Evolutionary conservation across 345 rosid species (phyloP), one percentile per base, ranked within the genome.

Genomic region (Linum tenue): DNA sequence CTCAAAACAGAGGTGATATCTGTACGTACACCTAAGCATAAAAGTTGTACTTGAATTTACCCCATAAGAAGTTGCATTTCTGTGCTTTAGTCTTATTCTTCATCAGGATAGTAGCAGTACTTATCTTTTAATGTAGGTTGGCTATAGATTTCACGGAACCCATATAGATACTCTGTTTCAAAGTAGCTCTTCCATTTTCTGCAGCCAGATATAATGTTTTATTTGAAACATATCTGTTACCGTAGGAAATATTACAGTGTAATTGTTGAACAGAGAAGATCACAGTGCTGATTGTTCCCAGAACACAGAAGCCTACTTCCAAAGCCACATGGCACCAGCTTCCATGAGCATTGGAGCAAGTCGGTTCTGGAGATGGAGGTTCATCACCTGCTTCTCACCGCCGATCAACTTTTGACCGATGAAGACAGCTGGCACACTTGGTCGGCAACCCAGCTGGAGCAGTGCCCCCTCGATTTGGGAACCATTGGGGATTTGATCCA

Each of bases 321-420:
- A 74, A 57, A 70, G 41, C 78, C 78, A 74, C 5, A 70, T 22
- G 56, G 78, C 78, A 5, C 78, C 74, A 37, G 78, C 78, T 35
- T 70, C 55, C 9, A 74, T 74, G 35, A 70, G 78, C 68, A 66
- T 56, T 39, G 74, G 74, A 39, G 62, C 69, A 3, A 74, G 78
- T 68, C 63, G 74, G 65, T 70, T 74, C 65, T 67, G 60, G 15
- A 70, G 71, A 41, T 63, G 78, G 16, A 74, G 74, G 63, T 65
- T 63, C 78, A 74, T 74, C 37, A 74, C 74, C 62, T 74, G 68
- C 15, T 37, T 70, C 42, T 74, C 78, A 6, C 66, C 56, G 16
- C 78, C 78, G 37, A 66, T 12, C 3, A 74, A 48, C 41, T 56
- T 53, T 39, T 75, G 78, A 12, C 71, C 78, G 41, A 75, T 66